Evolutionary conservation across 306 rosid genomes (phyloP), one percentile per base, ranked within the genome.

Genomic region (Albizia julibrissin): DNA sequence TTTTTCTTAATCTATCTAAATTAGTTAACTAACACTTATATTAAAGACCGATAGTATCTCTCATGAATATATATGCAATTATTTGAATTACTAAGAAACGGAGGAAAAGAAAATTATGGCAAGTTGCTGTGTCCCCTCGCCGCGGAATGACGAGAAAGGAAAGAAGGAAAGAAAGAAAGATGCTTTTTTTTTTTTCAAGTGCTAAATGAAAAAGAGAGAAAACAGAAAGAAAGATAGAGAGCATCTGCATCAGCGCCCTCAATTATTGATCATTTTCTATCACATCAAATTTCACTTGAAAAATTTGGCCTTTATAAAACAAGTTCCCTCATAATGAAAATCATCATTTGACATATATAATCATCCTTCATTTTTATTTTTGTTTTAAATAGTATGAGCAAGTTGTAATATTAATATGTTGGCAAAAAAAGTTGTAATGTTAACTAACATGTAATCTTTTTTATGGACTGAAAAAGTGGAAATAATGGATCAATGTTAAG

Each of bases 261-360:
- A 22, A 69, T 69, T 69, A 69, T 69, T 69, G 74, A 40, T 69
- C 8, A n/a, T 3, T 69, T 39, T 69, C 74, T 11, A n/a, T 69
- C 75, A 24, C 39, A 44, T 43, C 75, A 69, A 33, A 47, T 31
- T 44, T 29, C 72, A 33, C 72, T 61, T 61, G 34, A 26, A 61
- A 61, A 61, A 0, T 24, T 61, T 61, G 34, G 8, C 31, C 18
- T 26, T 11, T 22, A 58, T 62, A 27, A 62, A 27, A 62, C 21
- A 12, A 4, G n/a, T 15, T 65, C 10, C 16, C 19, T 29, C 7
- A 15, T 3, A 15, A 13, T 29, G 34, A 29, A 64, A 27, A 27
- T 5, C 8, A 56, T 56, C 2, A 29, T 0, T 27, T 12, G 27
- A 29, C 26, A 61, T 61, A 37, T 6, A 37, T 1, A 26, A 26